phyloP scores from a whole-genome alignment of 768 basidiomycete genomes.

The Cystobasidium ongulense region DNA sequence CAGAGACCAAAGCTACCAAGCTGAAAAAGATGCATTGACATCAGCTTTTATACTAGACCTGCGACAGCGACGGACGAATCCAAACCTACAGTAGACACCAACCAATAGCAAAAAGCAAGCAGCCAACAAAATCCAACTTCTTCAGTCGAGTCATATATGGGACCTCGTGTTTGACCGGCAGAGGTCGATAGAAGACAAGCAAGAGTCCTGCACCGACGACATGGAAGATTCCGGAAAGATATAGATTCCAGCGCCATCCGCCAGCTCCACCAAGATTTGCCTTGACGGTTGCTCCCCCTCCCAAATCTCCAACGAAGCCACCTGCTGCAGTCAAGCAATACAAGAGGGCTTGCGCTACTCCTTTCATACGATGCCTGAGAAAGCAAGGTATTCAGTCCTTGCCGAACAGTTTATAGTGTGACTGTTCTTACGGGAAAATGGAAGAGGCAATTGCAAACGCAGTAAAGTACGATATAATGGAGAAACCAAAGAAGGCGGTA shows the following conservation, averaged over 20 bases:
- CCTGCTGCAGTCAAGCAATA: neutral
- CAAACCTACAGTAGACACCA: neutral
- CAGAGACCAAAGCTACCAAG: neutral
- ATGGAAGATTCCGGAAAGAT: neutral
- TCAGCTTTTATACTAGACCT: neutral
- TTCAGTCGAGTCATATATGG: neutral
- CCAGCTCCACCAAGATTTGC: neutral
- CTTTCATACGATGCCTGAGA: neutral
- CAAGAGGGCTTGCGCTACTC: neutral
- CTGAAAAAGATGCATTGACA: neutral
- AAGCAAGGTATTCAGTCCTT: neutral
- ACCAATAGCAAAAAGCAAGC: neutral
- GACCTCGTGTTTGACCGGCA: neutral
- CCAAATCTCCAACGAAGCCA: neutral
- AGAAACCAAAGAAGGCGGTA: slow-evolving; percentile 7
- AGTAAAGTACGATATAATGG: slow-evolving; percentile 3
- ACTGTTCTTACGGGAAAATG: neutral
- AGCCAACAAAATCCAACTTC: slow-evolving; percentile 3
- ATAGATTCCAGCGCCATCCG: neutral
- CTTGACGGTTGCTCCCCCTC: neutral
- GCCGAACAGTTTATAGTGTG: neutral
- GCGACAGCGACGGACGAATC: neutral
- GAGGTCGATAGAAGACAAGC: neutral
- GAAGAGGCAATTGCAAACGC: neutral
- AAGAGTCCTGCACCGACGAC: neutral